Evolutionary conservation across 306 rosid genomes (phyloP), one percentile per base, ranked within the genome.

Genomic region (Cucurbita maxima): DNA sequence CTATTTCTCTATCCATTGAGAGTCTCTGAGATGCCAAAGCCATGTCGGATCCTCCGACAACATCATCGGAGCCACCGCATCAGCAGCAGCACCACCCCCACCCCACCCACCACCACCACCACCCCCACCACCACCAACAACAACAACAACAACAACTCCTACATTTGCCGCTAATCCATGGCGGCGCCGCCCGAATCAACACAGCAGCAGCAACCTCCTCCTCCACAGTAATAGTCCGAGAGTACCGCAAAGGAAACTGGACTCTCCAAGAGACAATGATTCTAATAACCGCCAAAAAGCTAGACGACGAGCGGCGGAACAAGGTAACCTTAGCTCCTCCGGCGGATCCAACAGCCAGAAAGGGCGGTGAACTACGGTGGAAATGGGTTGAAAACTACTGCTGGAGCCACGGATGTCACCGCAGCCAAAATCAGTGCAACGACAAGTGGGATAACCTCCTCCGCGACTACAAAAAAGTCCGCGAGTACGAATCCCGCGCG

Each of bases 351-450:
- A 75, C 56, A 0, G 71, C 79, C 25, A 60, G 79, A 4, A 61
- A 59, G 36, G 83, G 83, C 16, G 87, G 92, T 0, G 90, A 88
- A 72, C 56, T 88, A 0, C 40, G 92, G 38, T 88, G 92, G 92
- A 88, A 88, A 50, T 86, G 92, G 90, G 92, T 88, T 0, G 92
- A 88, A 62, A 86, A 88, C 70, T 88, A 88, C 78, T 88, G 92
- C 81, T 88, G 92, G 92, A 86, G 34, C 76, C 83, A 79, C 3
- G 92, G 88, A 0, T 88, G 92, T 41, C 64, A 81, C 3, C 77
- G 92, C 60, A 86, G 90, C 87, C 88, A 86, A 69, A 88, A 86
- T 44, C 92, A 88, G 79, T 88, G 88, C 69, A 86, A 88, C 36
- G 92, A 88, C 56, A 88, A 88, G 40, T 88, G 92, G 92, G 92